Base-by-base conservation (phyloP, 208 protist species). In the Leishmania major region DNA sequence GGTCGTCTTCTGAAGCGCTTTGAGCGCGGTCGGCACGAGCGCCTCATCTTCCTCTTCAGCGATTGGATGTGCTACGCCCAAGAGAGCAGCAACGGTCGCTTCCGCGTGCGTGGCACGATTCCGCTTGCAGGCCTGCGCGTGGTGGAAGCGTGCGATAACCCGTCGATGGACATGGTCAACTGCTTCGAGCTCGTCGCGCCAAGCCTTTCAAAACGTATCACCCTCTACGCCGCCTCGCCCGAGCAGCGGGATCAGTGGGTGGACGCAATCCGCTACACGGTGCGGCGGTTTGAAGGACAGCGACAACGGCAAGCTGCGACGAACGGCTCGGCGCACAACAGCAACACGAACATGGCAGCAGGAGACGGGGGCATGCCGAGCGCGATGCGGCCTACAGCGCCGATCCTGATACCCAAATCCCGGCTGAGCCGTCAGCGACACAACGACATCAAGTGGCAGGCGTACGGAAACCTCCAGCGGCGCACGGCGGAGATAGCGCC, bases 171-270 rank as follows among this genome's bases (percentile, higher is more conserved):
- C 77, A 74, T 71, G 25, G 70, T 81, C 35, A 88, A 94, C 80
- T 80, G 84, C 59, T 92, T 96, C 81, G 88, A 94, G 83, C 78
- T 96, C 57, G 13, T 89, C 77, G 78, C 75, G 1, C 75, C 81
- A 3, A 40, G 77, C 55, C 71, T 75, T 28, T 85, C 87, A 13
- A 88, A 90, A 78, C 86, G 88, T 31, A 78, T 95, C 75, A 92
- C 86, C 37, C 91, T 97, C 83, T 93, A 91, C 86, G 88, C 90
- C 51, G 81, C 88, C 73, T 90, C 92, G 22, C 82, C 80, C 5
- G 92, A 95, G 78, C 90, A 97, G 81, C 92, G 92, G 57, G 87
- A 82, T 76, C 91, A 95, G 85, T 97, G 94, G 94, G 87, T 97
- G 37, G 83, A 91, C 35, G 88, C 91, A 0, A 87, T 95, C 22